Evolutionary conservation across 495 filamentous ascomycete genomes (phyloP).

Genomic region (Neurospora africana): DNA sequence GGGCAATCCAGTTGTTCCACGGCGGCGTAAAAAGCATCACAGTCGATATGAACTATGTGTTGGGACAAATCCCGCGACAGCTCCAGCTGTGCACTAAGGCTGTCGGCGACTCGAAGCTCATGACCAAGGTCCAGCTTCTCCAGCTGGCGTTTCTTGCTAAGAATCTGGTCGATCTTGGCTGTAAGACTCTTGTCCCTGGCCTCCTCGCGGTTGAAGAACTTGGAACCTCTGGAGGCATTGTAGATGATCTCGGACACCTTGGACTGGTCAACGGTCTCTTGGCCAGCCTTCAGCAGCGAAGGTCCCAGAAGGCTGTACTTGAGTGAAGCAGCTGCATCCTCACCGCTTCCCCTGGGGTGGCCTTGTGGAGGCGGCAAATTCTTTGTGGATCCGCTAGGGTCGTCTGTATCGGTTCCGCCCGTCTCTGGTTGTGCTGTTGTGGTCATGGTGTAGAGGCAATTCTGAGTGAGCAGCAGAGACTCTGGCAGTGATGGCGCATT

Average conservation of each 20-base stretch:
- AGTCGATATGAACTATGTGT: constrained; percentile 83
- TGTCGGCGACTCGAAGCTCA: constrained; percentile 69
- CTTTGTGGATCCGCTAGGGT: neutral
- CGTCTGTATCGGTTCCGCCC: neutral
- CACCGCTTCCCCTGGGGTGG: neutral
- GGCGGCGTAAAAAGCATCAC: constrained; percentile 81
- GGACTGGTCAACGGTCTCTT: constrained; percentile 85
- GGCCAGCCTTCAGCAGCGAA: constrained; percentile 87
- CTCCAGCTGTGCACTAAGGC: constrained; percentile 72
- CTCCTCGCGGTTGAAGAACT: constrained; percentile 93
- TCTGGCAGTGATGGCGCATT: neutral
- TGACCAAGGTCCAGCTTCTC: constrained; percentile 63
- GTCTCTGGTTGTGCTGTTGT: neutral
- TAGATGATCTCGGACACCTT: constrained; percentile 98
- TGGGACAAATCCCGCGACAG: constrained; percentile 69
- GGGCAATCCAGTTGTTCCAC: constrained; percentile 89
- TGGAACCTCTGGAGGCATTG: constrained; percentile 90
- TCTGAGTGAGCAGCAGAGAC: neutral
- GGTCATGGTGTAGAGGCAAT: neutral
- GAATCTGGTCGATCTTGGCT: constrained; percentile 72
- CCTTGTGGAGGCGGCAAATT: neutral
- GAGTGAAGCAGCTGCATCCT: constrained; percentile 26
- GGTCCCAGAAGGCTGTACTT: constrained; percentile 74
- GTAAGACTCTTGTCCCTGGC: constrained; percentile 72
- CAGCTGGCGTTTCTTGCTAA: constrained; percentile 64